Conservation (phyloP, 495 filamentous ascomycete species). For the Aeminium ludgeri region DNA sequence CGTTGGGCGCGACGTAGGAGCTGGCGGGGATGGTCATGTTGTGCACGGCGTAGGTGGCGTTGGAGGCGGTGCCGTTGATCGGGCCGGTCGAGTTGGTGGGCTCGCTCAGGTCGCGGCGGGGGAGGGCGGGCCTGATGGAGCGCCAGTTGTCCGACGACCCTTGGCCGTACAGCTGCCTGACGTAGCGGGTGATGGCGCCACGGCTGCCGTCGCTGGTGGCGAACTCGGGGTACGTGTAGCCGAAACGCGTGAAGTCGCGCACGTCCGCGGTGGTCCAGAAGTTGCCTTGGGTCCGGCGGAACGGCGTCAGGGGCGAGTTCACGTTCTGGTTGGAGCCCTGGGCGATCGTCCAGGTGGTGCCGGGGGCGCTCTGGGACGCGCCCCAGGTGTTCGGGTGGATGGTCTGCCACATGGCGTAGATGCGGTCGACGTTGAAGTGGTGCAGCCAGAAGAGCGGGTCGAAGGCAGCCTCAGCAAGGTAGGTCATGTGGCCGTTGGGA, state of each 20-base stretch:
- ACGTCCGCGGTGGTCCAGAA: slow-evolving; percentile 16
- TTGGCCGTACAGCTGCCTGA: slow-evolving; percentile 19
- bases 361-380: slow-evolving; percentile 12
- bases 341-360: slow-evolving; percentile 16
- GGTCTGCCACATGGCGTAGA: slow-evolving; percentile 18
- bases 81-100: slow-evolving; percentile 9
- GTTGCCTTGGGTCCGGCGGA: slow-evolving; percentile 13
- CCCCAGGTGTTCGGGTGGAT: slow-evolving; percentile 15
- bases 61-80: neutral
- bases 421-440: slow-evolving; percentile 18
- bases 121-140: too few species aligned
- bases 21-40: neutral
- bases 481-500: slow-evolving; percentile 17
- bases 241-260: slow-evolving; percentile 12
- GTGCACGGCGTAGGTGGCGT: neutral
- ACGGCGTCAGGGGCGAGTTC: slow-evolving; percentile 15
- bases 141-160: slow-evolving; percentile 14
- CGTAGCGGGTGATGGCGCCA: slow-evolving; percentile 13
- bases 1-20: slow-evolving; percentile 8
- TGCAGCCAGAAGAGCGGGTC: slow-evolving; percentile 21
- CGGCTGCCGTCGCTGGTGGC: slow-evolving; percentile 16
- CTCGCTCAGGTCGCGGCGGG: too few species aligned
- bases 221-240: slow-evolving; percentile 21
- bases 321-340: slow-evolving; percentile 10
- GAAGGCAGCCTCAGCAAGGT: slow-evolving; percentile 16